Evolutionary conservation across 2,329 filamentous ascomycete species (phyloP).

Genomic region (Epichloe hybrida): DNA sequence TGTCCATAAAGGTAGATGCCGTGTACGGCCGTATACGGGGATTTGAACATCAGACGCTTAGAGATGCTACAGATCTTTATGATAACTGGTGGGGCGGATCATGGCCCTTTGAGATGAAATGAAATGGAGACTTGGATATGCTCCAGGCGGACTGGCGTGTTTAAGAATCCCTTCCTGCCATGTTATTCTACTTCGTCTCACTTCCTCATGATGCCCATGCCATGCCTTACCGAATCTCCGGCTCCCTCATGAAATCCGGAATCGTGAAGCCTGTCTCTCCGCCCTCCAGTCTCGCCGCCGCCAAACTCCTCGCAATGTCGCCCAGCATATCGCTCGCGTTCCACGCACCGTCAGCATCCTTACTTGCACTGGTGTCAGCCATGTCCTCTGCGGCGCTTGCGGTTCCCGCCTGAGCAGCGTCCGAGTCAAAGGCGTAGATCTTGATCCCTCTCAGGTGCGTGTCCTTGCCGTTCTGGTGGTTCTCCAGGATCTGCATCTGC

Average conservation of each 20-base stretch:
- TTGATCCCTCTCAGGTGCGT: conserved; percentile 93
- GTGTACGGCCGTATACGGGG: no score
- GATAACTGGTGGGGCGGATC: no score
- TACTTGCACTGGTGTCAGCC: conserved; percentile 9
- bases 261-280: conserved; percentile 22
- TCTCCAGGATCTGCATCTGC: conserved; percentile 83
- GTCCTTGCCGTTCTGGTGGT: conserved; percentile 98
- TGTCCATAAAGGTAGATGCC: neutral
- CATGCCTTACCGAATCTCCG: conserved; percentile 24
- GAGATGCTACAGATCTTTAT: no score
- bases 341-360: conserved; percentile 6
- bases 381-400: conserved; percentile 16
- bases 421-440: conserved; percentile 53
- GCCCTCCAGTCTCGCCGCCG: conserved; percentile 17
- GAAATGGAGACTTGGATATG: no score
- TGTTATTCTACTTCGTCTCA: no score
- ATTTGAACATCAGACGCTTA: no score
- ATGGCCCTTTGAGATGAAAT: no score
- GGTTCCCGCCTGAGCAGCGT: conserved; percentile 26
- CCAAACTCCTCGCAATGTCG: conserved; percentile 17
- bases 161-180: no score
- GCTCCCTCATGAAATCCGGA: conserved; percentile 30
- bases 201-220: neutral
- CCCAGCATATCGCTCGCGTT: conserved; percentile 12
- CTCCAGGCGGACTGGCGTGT: no score